A percentile compares a stretch with the other conserved stretches of the same genome.
phyloP scores from a whole-genome alignment of 2,329 filamentous ascomycete genomes.

The Leptographium wingfieldii region DNA sequence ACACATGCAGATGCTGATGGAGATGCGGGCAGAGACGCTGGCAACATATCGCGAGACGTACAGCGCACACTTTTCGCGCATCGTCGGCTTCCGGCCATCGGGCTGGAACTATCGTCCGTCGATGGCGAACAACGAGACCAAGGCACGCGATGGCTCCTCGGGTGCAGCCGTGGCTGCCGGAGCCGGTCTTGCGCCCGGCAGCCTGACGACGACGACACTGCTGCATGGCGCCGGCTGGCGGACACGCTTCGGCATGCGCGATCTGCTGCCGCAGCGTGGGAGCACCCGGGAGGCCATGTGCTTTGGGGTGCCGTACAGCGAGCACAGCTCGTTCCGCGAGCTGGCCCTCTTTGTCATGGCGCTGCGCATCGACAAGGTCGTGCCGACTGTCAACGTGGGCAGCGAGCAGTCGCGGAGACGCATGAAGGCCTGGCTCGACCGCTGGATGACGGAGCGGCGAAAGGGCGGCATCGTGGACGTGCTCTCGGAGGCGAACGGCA shows the following conservation, averaged over 20 bases:
- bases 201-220: conserved; percentile 35
- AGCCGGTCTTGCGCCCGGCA: conserved; percentile 33
- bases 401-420: conserved; percentile 42
- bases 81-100: conserved; percentile 83
- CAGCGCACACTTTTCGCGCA: conserved; percentile 68
- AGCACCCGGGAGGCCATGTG: conserved; percentile 73
- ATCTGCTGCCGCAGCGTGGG: conserved; percentile 71
- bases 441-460: conserved; percentile 46
- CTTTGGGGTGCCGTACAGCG: conserved; percentile 89
- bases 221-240: conserved; percentile 58
- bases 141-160: conserved; percentile 26
- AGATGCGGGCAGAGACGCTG: conserved; percentile 82
- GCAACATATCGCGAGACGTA: conserved; percentile 76
- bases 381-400: conserved; percentile 82
- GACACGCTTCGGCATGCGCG: conserved; percentile 54
- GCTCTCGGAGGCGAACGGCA: conserved; percentile 23
- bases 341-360: conserved; percentile 86
- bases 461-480: conserved; percentile 39
- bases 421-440: conserved; percentile 54
- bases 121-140: conserved; percentile 34
- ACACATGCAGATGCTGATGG: conserved; percentile 94
- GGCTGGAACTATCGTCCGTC: conserved; percentile 87
- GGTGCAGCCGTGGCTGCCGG: conserved; percentile 22
- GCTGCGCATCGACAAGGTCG: conserved; percentile 73
- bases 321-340: conserved; percentile 92